Evolutionary conservation across 192 early-diverging fungal species (phyloP).

Genomic region (Coemansia sp.): DNA sequence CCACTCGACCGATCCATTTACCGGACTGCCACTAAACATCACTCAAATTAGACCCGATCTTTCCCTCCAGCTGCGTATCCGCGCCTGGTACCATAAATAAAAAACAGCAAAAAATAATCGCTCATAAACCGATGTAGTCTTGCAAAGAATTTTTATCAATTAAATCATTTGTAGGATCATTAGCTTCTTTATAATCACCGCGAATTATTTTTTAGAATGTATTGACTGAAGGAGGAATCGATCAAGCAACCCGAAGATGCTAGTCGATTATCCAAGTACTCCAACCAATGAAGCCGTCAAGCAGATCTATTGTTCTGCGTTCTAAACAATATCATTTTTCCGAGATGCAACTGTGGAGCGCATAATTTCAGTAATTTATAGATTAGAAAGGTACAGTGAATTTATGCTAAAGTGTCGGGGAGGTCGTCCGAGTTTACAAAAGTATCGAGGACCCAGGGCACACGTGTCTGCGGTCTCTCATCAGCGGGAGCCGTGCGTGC

Average conservation of each 20-base stretch:
- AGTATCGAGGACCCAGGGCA: conserved; percentile 38
- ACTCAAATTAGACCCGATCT: conserved; percentile 20
- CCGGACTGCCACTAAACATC: conserved; percentile 19
- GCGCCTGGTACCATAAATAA: conserved; percentile 11
- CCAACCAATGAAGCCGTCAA: background rate
- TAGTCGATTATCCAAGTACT: background rate
- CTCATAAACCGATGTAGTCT: conserved; percentile 51
- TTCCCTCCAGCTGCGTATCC: conserved; percentile 17
- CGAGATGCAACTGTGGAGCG: no score
- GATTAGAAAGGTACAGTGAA: background rate
- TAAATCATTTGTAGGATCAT: conserved; percentile 30
- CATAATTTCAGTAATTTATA: background rate
- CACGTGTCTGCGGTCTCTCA: background rate
- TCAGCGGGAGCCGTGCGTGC: background rate
- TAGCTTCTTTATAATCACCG: conserved; percentile 22
- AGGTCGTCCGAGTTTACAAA: conserved; percentile 43
- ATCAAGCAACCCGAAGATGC: background rate
- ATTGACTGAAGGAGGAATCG: conserved; percentile 7
- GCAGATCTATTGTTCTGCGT: background rate
- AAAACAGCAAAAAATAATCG: conserved; percentile 12
- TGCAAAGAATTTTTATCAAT: conserved; percentile 12
- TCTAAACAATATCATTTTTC: background rate
- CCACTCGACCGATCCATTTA: conserved; percentile 31
- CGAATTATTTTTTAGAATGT: conserved; percentile 6
- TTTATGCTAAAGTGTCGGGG: conserved; percentile 9